Percentiles rank a stretch among this genome's conserved stretches.
These are phyloP conservation scores for Paramecium biaurelia DNA, from an alignment of 73 alveolate species.

Conservation along the genomic window DNA sequence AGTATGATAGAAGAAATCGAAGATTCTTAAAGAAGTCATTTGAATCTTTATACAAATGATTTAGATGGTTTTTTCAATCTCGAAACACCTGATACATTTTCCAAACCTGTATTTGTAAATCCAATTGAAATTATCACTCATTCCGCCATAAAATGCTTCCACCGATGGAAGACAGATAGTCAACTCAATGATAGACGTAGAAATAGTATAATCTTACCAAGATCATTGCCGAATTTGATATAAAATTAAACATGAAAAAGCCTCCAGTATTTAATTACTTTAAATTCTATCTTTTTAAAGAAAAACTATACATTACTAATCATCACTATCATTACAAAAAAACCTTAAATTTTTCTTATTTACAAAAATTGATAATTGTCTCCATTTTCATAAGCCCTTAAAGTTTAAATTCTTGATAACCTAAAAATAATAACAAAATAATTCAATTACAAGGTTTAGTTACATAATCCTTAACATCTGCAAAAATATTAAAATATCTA, in stretches of 20 bases:
- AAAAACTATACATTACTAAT: not conserved
- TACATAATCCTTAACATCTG: too few species aligned
- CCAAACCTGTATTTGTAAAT: not conserved
- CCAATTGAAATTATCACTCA: not conserved
- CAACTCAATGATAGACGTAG: not conserved
- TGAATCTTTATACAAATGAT: not conserved
- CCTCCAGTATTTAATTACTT: not conserved
- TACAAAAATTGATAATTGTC: not conserved
- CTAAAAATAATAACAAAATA: too few species aligned
- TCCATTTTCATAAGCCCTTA: too few species aligned
- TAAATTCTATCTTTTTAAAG: not conserved
- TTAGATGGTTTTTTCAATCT: conserved; percentile 1
- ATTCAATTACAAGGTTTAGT: too few species aligned
- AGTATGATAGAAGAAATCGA: conserved; percentile 42
- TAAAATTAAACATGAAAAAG: not conserved
- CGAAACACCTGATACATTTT: not conserved
- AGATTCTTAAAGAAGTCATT: not conserved
- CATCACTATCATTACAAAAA: too few species aligned
- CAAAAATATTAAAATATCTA: too few species aligned
- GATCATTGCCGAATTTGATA: conserved; percentile 1
- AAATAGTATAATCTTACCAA: not conserved
- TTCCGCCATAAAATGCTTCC: not conserved
- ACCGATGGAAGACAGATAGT: not conserved
- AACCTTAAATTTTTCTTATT: too few species aligned
- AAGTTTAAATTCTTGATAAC: too few species aligned